Conservation (phyloP, 2,329 filamentous ascomycete genomes). For the Falciphora oryzae region DNA sequence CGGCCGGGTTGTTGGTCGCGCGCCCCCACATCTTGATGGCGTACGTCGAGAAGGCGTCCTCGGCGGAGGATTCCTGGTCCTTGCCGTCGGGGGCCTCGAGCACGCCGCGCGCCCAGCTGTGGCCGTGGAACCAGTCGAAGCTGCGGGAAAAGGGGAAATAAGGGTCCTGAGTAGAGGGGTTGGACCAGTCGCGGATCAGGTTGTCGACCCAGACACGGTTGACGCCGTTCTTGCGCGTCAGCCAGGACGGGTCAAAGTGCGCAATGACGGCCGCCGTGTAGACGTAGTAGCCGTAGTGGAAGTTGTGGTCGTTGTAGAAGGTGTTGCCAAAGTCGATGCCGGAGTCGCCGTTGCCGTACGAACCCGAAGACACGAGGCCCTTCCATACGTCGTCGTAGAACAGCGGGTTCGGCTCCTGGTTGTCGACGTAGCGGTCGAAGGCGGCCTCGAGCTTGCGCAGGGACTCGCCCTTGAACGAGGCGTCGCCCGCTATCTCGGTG, state of each 20-base stretch:
- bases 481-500: too few species aligned
- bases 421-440: slow-evolving; percentile 20
- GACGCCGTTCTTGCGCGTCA: slow-evolving; percentile 18
- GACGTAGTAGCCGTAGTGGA: slow-evolving; percentile 24
- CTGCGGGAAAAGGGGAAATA: slow-evolving; percentile 22
- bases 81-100: slow-evolving; percentile 21
- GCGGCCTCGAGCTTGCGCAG: slow-evolving; percentile 16
- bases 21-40: slow-evolving; percentile 91
- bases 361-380: slow-evolving; percentile 15
- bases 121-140: slow-evolving; percentile 23
- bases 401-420: slow-evolving; percentile 13
- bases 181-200: slow-evolving; percentile 19
- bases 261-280: slow-evolving; percentile 22
- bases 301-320: slow-evolving; percentile 25
- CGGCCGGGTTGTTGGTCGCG: slow-evolving; percentile 63
- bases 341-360: slow-evolving; percentile 13
- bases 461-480: too few species aligned
- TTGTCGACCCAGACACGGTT: slow-evolving; percentile 22
- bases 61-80: slow-evolving; percentile 31
- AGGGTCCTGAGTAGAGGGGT: slow-evolving; percentile 21
- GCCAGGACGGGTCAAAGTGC: slow-evolving; percentile 19
- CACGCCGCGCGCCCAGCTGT: slow-evolving; percentile 24
- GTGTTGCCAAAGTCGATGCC: slow-evolving; percentile 23
- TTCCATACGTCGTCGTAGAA: slow-evolving; percentile 22
- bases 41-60: slow-evolving; percentile 81